phyloP scores from a whole-genome alignment of 179 eudicot species.

The Vitellaria paradoxa region DNA sequence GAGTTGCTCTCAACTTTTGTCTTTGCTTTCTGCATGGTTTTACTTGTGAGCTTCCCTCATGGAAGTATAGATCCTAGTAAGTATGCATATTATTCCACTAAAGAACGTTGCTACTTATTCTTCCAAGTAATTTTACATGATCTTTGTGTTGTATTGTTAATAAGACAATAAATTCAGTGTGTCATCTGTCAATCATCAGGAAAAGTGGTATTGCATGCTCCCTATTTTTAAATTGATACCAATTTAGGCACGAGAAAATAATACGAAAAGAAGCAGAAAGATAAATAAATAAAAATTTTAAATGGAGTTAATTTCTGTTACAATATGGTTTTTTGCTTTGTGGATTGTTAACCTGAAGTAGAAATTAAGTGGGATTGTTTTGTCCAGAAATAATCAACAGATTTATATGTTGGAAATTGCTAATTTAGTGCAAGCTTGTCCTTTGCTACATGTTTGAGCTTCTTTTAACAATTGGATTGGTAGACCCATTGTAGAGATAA shows the following conservation, averaged over 20 bases:
- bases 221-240: neutral
- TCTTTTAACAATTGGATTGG: neutral
- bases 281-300: neutral
- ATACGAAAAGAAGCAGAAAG: neutral
- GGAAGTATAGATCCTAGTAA: conserved; percentile 97
- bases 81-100: conserved; percentile 20
- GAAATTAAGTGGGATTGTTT: neutral
- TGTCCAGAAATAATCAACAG: neutral
- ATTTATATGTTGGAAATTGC: too few species aligned
- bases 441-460: neutral
- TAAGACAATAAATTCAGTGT: neutral
- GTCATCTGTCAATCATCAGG: neutral
- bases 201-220: neutral
- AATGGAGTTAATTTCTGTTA: neutral
- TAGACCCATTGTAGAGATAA: neutral
- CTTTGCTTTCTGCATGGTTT: conserved; percentile 96
- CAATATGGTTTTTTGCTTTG: neutral
- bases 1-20: conserved; percentile 93
- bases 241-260: neutral
- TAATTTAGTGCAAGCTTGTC: neutral
- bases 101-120: neutral
- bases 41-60: conserved; percentile 95
- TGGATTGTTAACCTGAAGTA: neutral
- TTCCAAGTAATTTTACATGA: neutral
- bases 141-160: neutral